A percentile compares a stretch with the other conserved stretches of the same genome.
Conservation (phyloP, 192 early-diverging fungal species). For the Podila horticola region DNA sequence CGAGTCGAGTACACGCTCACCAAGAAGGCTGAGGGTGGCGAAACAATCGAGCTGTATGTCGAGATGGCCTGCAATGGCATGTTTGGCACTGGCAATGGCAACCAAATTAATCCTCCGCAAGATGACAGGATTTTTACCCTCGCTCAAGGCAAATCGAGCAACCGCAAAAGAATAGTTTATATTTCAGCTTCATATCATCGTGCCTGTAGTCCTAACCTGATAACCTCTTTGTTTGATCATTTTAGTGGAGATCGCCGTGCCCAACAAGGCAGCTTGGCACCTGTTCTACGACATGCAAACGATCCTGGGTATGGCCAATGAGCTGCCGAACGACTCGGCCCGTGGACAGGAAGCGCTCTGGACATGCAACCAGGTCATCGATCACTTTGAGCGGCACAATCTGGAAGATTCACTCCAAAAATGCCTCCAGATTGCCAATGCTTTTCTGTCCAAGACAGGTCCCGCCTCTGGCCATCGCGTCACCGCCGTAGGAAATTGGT, state of each 20-base stretch:
- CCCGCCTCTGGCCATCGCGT: conserved; percentile 76
- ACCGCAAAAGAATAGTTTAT: not conserved
- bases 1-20: conserved; percentile 65
- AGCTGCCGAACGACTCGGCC: conserved; percentile 74
- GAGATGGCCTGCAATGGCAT: conserved; percentile 95
- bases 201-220: not conserved
- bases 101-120: conserved; percentile 74
- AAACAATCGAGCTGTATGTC: conserved; percentile 79
- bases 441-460: conserved; percentile 76
- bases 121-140: conserved; percentile 72
- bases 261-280: conserved; percentile 74
- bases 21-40: conserved; percentile 55
- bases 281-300: conserved; percentile 84
- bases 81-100: conserved; percentile 83
- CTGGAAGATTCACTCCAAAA: conserved; percentile 24
- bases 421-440: conserved; percentile 60
- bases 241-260: conserved; percentile 75
- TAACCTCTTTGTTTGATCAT: conserved; percentile 3
- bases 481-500: conserved; percentile 91
- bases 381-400: conserved; percentile 60
- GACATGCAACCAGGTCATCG: conserved; percentile 83
- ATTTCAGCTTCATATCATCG: too few relatives aligned
- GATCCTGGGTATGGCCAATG: conserved; percentile 74
- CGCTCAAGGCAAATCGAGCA: conserved; percentile 25
- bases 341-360: conserved; percentile 84